phyloP scores from a whole-genome alignment of 441 rosid genomes.

The Flueggea neowawraea region DNA sequence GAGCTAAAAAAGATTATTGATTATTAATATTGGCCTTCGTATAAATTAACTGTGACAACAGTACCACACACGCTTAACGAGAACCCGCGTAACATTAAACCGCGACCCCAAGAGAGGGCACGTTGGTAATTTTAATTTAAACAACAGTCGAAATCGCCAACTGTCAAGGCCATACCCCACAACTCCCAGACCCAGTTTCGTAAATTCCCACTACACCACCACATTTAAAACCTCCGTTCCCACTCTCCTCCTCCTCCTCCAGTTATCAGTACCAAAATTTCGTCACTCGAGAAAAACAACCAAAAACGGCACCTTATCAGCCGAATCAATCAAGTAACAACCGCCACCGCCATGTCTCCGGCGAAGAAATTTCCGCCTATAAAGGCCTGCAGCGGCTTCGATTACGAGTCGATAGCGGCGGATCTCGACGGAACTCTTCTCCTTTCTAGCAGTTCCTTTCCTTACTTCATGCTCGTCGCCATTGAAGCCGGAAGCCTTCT shows the following conservation, averaged over 20 bases:
- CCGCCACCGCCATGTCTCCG: slow-evolving; percentile 18
- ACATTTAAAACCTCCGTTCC: slow-evolving; percentile 4
- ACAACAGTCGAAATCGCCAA: no score
- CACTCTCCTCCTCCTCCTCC: neutral
- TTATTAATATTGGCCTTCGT: no score
- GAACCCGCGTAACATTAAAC: no score
- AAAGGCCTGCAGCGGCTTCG: slow-evolving; percentile 41
- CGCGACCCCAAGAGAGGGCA: no score
- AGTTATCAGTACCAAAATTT: neutral
- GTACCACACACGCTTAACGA: no score
- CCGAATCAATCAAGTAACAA: slow-evolving; percentile 32
- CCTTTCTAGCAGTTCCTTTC: slow-evolving; percentile 73
- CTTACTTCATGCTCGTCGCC: slow-evolving; percentile 91
- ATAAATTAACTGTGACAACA: no score
- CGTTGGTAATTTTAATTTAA: no score
- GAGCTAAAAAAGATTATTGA: no score
- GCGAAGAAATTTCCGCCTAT: slow-evolving; percentile 56
- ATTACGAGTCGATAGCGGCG: slow-evolving; percentile 75
- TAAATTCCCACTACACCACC: neutral
- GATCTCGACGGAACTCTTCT: slow-evolving; percentile 97
- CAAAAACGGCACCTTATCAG: neutral
- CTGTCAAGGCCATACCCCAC: no score
- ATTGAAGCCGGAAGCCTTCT: slow-evolving; percentile 79
- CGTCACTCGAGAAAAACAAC: neutral
- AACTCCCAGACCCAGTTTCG: neutral